Evolutionary conservation across 352 stramenopile genomes (phyloP), one percentile per base, ranked within the genome.

Genomic region (Globisporangium uncinulatum): DNA sequence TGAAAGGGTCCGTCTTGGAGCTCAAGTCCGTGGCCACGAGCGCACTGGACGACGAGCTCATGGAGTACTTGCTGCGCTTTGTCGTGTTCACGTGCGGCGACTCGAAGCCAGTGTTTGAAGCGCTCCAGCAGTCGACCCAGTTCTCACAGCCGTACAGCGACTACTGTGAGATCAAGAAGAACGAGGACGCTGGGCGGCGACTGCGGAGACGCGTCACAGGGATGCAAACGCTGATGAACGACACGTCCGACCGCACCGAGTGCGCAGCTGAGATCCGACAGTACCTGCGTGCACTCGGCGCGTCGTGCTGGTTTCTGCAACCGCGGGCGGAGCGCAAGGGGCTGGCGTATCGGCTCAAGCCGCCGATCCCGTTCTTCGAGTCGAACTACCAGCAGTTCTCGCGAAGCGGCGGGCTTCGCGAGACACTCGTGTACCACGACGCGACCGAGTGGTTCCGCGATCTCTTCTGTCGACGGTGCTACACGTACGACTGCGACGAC

Each of bases 391-490:
- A 61, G 1, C 52, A 62, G 37, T 66, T 59, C 48, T 65, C 71
- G 19, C 34, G 66, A 1, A 60, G 46, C 3, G 49, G 75, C 6
- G 78, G 78, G 3, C 32, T 87, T 32, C 76, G 81, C 6, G 56
- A 70, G 31, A 61, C 52, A 8, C 67, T 61, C 17, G 63, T 64
- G 0, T 90, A 93, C 42, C 70, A 76, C 43, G 62, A 79, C 10
- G 47, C 87, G 15, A 76, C 82, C 44, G 85, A 96, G 59, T 87
- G 74, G 54, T 93, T 92, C 67, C 76, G 83, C 0, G 75, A 92
- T 56, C 54, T 98, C 4, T 96, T 97, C 59, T 98, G 92, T 61
- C 73, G 86, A 4, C 74, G 84, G 3, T 98, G 92, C 66, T 97
- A 88, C 59, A 77, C 62, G 0, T 98, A 97, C 70, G 88, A 97